phyloP scores from a whole-genome alignment of 768 basidiomycete species.

The Lactarius akahatsu region DNA sequence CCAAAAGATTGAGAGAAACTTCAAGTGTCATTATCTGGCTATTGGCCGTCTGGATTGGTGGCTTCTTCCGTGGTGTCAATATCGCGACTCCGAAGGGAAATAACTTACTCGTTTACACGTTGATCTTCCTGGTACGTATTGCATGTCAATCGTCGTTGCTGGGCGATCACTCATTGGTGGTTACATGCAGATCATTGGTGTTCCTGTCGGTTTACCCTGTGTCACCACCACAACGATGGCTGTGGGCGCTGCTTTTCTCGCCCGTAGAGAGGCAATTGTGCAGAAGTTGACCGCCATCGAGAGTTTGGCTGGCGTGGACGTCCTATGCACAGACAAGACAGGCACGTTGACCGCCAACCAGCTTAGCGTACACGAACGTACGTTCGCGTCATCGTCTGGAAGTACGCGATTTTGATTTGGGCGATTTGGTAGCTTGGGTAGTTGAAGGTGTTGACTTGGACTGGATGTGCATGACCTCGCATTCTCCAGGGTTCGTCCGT shows the following conservation, averaged over 20 bases:
- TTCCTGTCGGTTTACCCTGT: constrained; percentile 49
- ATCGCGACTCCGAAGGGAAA: constrained; percentile 45
- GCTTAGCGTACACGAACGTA: constrained; percentile 44
- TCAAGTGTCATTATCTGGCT: constrained; percentile 42
- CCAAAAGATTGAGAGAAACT: neutral
- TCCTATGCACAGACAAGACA: constrained; percentile 46
- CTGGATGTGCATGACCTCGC: constrained; percentile 32
- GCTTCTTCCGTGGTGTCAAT: constrained; percentile 41
- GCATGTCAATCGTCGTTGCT: neutral
- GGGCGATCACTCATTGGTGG: neutral
- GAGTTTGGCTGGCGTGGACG: constrained; percentile 49
- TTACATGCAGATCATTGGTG: constrained; percentile 41
- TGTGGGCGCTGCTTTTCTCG: constrained; percentile 47
- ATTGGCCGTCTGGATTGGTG: constrained; percentile 47
- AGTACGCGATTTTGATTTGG: neutral
- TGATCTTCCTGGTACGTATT: constrained; percentile 40
- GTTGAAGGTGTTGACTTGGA: constrained; percentile 34
- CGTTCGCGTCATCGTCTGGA: constrained; percentile 11
- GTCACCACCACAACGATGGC: constrained; percentile 45
- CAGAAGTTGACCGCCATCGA: constrained; percentile 52
- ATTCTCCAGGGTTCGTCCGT: constrained; percentile 6
- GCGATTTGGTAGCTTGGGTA: constrained; percentile 24
- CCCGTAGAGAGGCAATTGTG: constrained; percentile 45
- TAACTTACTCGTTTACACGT: constrained; percentile 45
- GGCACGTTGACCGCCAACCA: constrained; percentile 52